A percentile compares a stretch with the other conserved stretches of the same genome.
Evolutionary conservation across 2,329 filamentous ascomycete species (phyloP).

Genomic region (Hysterium pulicare): DNA sequence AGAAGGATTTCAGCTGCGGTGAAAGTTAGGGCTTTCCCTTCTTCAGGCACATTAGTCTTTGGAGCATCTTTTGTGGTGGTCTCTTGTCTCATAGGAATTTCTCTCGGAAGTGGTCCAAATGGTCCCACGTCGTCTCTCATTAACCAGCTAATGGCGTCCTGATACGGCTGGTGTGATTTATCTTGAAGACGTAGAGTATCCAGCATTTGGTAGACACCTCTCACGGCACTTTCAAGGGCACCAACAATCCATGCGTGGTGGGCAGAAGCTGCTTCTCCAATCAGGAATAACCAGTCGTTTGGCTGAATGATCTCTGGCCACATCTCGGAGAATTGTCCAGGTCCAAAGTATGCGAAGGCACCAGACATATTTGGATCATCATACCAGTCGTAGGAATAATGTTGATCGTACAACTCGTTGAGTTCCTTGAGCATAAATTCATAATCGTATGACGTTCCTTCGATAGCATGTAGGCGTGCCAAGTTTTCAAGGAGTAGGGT

Average conservation of each 20-base stretch:
- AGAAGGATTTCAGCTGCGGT: background rate
- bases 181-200: background rate
- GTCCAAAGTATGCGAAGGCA: constrained; percentile 42
- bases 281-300: constrained; percentile 8
- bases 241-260: constrained; percentile 18
- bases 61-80: background rate
- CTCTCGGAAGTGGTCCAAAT: constrained; percentile 1
- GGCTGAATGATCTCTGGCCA: constrained; percentile 3
- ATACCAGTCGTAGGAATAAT: constrained; percentile 34
- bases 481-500: constrained; percentile 27
- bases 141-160: background rate
- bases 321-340: constrained; percentile 35
- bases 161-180: background rate
- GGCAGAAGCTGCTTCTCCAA: constrained; percentile 13
- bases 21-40: background rate
- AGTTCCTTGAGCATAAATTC: background rate
- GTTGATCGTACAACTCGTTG: constrained; percentile 1
- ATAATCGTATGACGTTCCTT: background rate
- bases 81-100: background rate
- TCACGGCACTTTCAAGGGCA: constrained; percentile 12
- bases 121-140: background rate
- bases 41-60: background rate
- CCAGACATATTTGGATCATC: constrained; percentile 33
- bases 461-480: constrained; percentile 24
- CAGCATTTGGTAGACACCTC: constrained; percentile 7